These are phyloP conservation scores for Bipolaris gigantea DNA, from an alignment of 2,329 filamentous ascomycete species.

Conservation along the genomic window DNA sequence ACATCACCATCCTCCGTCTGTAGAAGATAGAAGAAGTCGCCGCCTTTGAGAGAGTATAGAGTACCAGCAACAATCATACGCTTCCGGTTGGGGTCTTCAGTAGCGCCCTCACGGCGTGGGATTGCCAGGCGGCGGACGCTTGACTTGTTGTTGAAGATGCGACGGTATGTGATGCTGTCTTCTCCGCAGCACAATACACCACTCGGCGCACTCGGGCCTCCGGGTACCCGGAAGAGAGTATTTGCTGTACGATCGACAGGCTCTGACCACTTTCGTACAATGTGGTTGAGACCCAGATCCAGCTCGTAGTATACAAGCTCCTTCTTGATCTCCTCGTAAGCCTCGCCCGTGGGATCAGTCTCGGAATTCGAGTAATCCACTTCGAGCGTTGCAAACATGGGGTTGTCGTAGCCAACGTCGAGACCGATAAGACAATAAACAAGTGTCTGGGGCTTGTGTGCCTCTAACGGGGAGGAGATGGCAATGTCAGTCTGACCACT, in stretches of 20 bases:
- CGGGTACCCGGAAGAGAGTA: conserved; percentile 91
- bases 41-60: conserved; percentile 96
- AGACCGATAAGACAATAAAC: conserved; percentile 86
- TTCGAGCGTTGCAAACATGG: conserved; percentile 92
- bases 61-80: conserved; percentile 84
- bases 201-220: conserved; percentile 89
- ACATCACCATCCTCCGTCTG: conserved; percentile 98
- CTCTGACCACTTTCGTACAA: conserved; percentile 95
- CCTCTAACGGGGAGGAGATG: conserved; percentile 95
- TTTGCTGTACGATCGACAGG: conserved; percentile 87
- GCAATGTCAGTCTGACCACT: conserved; percentile 93
- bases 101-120: conserved; percentile 80
- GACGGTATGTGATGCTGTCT: conserved; percentile 94
- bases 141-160: conserved; percentile 72
- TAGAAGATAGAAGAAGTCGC: conserved; percentile 88
- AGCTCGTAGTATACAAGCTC: conserved; percentile 96
- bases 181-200: conserved; percentile 94
- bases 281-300: conserved; percentile 93
- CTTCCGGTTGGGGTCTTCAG: conserved; percentile 90
- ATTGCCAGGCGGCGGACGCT: conserved; percentile 87
- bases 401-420: conserved; percentile 96
- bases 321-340: conserved; percentile 80
- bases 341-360: conserved; percentile 83
- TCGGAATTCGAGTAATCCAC: conserved; percentile 91
- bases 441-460: conserved; percentile 87